These are phyloP conservation scores for Blastocystis hominis DNA, from an alignment of 352 stramenopile species.

Conservation along the genomic window DNA sequence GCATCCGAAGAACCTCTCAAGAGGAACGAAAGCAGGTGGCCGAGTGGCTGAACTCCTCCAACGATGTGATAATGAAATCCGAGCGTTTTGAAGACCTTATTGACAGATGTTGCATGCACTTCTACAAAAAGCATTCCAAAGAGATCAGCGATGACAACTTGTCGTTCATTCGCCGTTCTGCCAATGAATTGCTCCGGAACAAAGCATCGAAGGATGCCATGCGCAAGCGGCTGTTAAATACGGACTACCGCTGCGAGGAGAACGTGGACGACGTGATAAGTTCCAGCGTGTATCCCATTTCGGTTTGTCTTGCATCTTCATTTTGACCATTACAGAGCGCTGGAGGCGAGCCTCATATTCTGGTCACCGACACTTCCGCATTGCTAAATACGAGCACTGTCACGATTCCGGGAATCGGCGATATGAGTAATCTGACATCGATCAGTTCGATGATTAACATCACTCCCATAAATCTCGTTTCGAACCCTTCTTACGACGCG, in stretches of 20 bases:
- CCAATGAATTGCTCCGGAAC: constrained; percentile 54
- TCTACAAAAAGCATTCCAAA: constrained; percentile 34
- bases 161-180: constrained; percentile 47
- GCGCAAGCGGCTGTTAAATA: background rate
- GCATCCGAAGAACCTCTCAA: background rate
- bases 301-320: background rate
- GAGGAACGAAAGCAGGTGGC: constrained; percentile 15
- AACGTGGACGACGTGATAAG: background rate
- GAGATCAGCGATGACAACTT: constrained; percentile 56
- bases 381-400: background rate
- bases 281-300: background rate
- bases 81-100: constrained; percentile 22
- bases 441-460: constrained; percentile 2
- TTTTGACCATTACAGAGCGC: background rate
- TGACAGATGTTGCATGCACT: constrained; percentile 39
- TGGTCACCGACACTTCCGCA: background rate
- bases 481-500: background rate
- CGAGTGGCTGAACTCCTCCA: constrained; percentile 26
- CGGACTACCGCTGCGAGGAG: constrained; percentile 18
- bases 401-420: constrained; percentile 11
- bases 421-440: background rate
- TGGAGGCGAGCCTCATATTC: background rate
- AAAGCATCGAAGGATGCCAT: constrained; percentile 55
- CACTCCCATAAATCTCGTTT: background rate
- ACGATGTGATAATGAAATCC: constrained; percentile 55